Conservation (phyloP, 2,329 filamentous ascomycete genomes). For the Chaetomiaceae sp. region DNA sequence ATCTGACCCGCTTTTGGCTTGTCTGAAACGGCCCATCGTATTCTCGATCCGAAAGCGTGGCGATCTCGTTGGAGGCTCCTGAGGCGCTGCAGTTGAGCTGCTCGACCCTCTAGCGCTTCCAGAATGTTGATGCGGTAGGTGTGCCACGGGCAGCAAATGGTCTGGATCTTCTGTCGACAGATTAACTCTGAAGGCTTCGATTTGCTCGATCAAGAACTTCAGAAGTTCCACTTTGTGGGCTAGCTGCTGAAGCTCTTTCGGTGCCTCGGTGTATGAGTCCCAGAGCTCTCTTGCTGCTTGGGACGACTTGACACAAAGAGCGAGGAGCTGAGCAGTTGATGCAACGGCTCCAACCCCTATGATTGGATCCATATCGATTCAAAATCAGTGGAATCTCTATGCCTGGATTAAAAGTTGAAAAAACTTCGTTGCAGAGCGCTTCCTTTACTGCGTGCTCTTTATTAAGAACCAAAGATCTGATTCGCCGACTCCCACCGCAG, state of each 20-base stretch:
- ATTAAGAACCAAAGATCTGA: no score
- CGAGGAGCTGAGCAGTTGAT: neutral
- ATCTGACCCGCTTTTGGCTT: neutral
- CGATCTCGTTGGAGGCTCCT: neutral
- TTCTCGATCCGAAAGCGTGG: neutral
- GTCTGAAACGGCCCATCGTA: neutral
- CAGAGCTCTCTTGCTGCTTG: slow-evolving; percentile 1
- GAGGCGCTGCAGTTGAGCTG: neutral
- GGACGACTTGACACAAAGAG: neutral
- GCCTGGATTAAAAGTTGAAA: no score
- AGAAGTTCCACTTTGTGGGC: neutral
- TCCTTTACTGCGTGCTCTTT: no score
- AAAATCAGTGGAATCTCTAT: no score
- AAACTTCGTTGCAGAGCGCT: no score
- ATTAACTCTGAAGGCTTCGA: neutral
- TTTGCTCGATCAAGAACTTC: neutral
- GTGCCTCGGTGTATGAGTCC: neutral
- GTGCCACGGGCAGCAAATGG: neutral
- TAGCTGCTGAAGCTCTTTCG: slow-evolving; percentile 1
- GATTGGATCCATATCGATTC: slow-evolving; percentile 2
- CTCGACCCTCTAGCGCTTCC: neutral
- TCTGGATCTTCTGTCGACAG: neutral
- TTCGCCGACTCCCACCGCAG: no score
- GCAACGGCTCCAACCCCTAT: neutral
- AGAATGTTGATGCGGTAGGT: neutral